Conservation (phyloP, 441 rosid species). For the Omphalea diandra region DNA sequence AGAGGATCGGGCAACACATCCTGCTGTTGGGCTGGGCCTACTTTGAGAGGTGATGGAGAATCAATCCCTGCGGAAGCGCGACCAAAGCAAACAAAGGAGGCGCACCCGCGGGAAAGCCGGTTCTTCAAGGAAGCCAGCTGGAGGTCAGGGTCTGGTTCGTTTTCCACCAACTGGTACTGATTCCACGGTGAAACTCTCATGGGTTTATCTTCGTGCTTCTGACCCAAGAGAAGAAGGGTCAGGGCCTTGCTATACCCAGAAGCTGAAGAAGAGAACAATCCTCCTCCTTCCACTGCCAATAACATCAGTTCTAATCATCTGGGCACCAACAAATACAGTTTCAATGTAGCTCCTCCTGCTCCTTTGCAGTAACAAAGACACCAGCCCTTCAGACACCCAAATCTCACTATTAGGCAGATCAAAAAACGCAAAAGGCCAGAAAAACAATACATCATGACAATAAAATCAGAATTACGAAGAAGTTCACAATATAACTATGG, state of each 20-base stretch:
- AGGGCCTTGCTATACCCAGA: slow-evolving; percentile 94
- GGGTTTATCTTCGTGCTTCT: slow-evolving; percentile 74
- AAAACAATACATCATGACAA: neutral
- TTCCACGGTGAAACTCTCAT: slow-evolving; percentile 92
- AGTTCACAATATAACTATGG: neutral
- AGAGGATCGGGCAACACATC: slow-evolving; percentile 44
- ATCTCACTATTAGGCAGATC: slow-evolving; percentile 21
- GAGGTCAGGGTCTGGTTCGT: slow-evolving; percentile 69
- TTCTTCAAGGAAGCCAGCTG: slow-evolving; percentile 93
- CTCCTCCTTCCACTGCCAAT: slow-evolving; percentile 99
- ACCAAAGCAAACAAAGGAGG: slow-evolving; percentile 84
- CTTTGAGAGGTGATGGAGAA: slow-evolving; percentile 67
- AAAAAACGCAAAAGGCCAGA: slow-evolving; percentile 13
- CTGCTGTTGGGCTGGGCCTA: slow-evolving; percentile 69
- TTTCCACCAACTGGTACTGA: slow-evolving; percentile 92
- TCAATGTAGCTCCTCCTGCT: slow-evolving; percentile 21
- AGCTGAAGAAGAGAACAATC: slow-evolving; percentile 97
- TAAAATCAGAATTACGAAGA: neutral
- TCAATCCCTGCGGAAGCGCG: slow-evolving; percentile 80
- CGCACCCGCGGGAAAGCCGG: slow-evolving; percentile 71
- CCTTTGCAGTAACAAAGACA: slow-evolving; percentile 19
- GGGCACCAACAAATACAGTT: slow-evolving; percentile 34
- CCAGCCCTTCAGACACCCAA: slow-evolving; percentile 32
- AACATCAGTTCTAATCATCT: slow-evolving; percentile 90
- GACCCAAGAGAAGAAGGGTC: slow-evolving; percentile 91